Conservation (phyloP, 192 early-diverging fungal genomes). For the Linnemannia schmuckeri region DNA sequence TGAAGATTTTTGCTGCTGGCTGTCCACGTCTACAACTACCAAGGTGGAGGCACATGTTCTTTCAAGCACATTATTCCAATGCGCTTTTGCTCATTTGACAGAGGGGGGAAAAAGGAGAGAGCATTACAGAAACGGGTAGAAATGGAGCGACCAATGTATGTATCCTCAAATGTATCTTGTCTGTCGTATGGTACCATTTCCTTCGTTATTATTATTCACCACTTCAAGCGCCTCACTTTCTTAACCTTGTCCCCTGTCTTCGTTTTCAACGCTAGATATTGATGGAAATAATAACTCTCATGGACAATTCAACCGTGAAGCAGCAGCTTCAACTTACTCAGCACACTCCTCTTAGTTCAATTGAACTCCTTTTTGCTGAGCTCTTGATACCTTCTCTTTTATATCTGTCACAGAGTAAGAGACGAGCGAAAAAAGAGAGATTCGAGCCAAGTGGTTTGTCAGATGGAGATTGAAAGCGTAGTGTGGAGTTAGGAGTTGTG, state of each 20-base stretch:
- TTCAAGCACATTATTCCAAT: neutral
- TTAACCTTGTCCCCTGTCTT: neutral
- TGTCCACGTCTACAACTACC: neutral
- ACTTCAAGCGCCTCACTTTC: neutral
- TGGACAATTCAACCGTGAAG: neutral
- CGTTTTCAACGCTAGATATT: neutral
- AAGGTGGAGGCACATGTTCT: neutral
- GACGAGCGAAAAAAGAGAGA: neutral
- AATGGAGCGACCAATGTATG: neutral
- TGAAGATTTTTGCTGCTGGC: neutral
- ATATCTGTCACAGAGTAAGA: neutral
- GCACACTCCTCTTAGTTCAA: neutral
- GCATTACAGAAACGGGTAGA: neutral
- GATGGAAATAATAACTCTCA: neutral
- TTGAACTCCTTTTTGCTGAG: neutral
- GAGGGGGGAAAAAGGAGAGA: neutral
- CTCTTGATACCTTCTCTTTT: neutral
- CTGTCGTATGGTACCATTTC: neutral
- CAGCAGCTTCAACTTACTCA: neutral
- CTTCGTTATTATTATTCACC: neutral
- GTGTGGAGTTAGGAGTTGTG: slow-evolving; percentile 2
- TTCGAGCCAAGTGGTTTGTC: neutral
- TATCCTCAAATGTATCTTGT: neutral
- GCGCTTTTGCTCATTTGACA: neutral
- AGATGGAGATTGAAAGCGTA: neutral